These are phyloP conservation scores for Acanthamoeba triangularis DNA, from an alignment of 208 protist species.

Conservation along the genomic window DNA sequence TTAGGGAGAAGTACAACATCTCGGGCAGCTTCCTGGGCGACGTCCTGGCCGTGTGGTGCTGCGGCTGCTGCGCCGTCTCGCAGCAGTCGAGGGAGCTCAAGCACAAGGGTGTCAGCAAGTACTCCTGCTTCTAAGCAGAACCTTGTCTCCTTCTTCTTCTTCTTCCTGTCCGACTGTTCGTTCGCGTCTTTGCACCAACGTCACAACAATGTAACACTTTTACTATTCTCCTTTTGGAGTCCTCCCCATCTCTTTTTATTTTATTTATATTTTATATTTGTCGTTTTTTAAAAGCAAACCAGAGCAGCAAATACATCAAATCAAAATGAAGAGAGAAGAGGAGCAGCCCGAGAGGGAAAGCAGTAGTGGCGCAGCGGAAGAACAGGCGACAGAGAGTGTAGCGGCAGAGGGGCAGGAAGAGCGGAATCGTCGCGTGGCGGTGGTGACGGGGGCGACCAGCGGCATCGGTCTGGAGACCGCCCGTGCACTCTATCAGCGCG, in stretches of 20 bases:
- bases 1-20: conserved; percentile 76
- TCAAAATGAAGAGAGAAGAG: neutral
- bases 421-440: neutral
- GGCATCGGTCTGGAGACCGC: conserved; percentile 61
- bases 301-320: too few species aligned
- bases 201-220: neutral
- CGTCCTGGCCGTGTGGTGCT: conserved; percentile 60
- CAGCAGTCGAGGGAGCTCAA: conserved; percentile 71
- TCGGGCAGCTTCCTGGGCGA: conserved; percentile 37
- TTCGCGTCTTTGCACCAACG: too few species aligned
- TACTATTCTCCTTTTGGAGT: neutral
- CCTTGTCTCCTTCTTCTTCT: too few species aligned
- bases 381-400: neutral
- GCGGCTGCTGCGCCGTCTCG: conserved; percentile 17
- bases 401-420: neutral
- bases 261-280: too few species aligned
- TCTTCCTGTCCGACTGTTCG: too few species aligned
- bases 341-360: too few species aligned
- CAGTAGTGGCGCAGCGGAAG: too few species aligned
- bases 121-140: conserved; percentile 22
- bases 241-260: neutral
- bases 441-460: conserved; percentile 16
- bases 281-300: too few species aligned
- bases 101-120: conserved; percentile 56
- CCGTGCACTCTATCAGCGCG: neutral